These are phyloP conservation scores for Dendrobium catenatum DNA, from an alignment of 106 monocot species.

Conservation along the genomic window DNA sequence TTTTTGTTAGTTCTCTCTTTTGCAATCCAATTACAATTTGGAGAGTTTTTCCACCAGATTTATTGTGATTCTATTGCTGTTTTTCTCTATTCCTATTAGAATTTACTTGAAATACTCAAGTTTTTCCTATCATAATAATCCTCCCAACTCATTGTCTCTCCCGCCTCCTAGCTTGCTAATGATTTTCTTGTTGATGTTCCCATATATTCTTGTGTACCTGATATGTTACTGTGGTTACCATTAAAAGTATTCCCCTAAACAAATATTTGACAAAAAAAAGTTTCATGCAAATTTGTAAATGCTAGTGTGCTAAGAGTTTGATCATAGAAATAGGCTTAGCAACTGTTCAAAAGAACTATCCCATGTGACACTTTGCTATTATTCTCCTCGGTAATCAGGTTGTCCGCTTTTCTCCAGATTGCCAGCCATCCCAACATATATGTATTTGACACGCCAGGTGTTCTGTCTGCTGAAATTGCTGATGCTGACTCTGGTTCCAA, in stretches of 20 bases:
- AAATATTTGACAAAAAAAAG: neutral
- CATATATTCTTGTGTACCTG: neutral
- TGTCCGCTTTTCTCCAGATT: slow-evolving; percentile 37
- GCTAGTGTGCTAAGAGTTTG: neutral
- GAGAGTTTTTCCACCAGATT: no score
- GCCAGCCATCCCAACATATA: slow-evolving; percentile 90
- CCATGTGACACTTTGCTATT: neutral
- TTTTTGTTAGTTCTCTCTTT: no score
- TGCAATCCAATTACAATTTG: no score
- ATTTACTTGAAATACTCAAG: no score
- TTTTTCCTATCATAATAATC: neutral
- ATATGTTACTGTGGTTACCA: neutral
- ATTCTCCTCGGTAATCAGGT: neutral
- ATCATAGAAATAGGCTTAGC: neutral
- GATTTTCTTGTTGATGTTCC: neutral
- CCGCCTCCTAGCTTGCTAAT: neutral
- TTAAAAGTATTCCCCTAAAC: neutral
- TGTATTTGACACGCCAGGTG: slow-evolving; percentile 78
- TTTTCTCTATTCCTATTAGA: no score
- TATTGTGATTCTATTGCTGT: no score
- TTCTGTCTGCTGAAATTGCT: slow-evolving; percentile 42
- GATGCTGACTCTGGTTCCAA: slow-evolving; percentile 43
- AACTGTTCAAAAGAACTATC: neutral
- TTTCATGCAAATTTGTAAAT: neutral
- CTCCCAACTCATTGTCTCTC: neutral